phyloP scores from a whole-genome alignment of 202 grass and related monocot species.

The Digitaria exilis region DNA sequence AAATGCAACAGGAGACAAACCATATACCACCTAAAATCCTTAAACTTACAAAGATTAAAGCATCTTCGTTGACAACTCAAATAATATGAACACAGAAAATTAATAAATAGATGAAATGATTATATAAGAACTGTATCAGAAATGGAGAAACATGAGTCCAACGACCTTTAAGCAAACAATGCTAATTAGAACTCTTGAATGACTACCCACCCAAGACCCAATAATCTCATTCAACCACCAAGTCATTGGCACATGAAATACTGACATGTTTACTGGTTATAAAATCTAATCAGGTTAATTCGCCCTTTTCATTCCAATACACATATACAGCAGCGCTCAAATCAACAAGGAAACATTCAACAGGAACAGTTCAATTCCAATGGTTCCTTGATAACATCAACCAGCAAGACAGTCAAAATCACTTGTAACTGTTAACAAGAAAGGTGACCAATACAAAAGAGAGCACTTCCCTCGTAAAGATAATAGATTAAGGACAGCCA shows the following conservation, averaged over 20 bases:
- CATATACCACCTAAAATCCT: background rate
- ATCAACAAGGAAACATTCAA: background rate
- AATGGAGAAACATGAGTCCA: slow-evolving; percentile 7
- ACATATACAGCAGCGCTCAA: background rate
- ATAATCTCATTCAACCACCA: slow-evolving; percentile 4
- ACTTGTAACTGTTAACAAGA: background rate
- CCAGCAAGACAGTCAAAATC: background rate
- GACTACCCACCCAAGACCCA: background rate
- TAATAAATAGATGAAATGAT: background rate
- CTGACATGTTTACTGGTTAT: background rate
- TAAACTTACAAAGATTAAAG: background rate
- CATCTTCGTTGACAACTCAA: background rate
- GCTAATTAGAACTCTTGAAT: background rate
- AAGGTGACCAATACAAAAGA: background rate
- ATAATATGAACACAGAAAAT: background rate
- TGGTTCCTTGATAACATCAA: background rate
- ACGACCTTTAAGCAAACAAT: slow-evolving; percentile 1
- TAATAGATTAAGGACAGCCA: background rate
- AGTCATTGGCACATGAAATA: slow-evolving; percentile 3
- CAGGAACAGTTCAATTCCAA: background rate
- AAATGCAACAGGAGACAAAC: background rate
- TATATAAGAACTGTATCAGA: slow-evolving; percentile 18
- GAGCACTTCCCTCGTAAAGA: background rate
- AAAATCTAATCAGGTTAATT: background rate
- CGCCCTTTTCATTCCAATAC: background rate